Base-by-base conservation (phyloP, 2,329 filamentous ascomycete genomes). In the Aspergillus sp. region DNA sequence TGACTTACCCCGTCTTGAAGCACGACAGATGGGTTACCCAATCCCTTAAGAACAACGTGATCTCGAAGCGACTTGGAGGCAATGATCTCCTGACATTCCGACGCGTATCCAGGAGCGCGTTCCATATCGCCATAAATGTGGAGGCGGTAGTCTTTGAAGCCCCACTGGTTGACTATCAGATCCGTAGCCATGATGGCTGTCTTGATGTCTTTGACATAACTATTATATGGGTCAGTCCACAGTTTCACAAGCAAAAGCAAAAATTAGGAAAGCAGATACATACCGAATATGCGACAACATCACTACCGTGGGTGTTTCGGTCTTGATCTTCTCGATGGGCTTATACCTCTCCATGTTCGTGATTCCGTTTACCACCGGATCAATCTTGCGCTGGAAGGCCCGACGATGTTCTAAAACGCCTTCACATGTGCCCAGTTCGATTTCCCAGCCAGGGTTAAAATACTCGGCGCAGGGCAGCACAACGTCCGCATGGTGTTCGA, bases 111-210 rank as follows among this genome's bases (percentile, higher is more conserved):
- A 0, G 86, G 85, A 19, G 85, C 81, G 62, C 86, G 84, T 69
- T 88, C 86, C 61, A 86, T 83, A n/a, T 84, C 84, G 11, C 86
- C 86, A 65, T 88, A 88, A n/a, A 88, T 83, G 58, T 86, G 81
- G 1, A 88, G 80, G 51, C 81, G 79, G 71, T 88, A 88, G 62
- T 88, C 85, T 39, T 78, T 81, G 74, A 88, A 87, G 8, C 85
- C 85, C 80, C 82, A 88, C 65, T 85, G 80, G 67, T 88, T 87
- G 60, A 87, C 81, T 60, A 88, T 88, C 58, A 88, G 82, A 64
- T 88, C 85, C 0, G 86, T 85, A 5, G 86, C 84, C 10, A 87
- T 75, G 38, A 88, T 80, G 5, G 86, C 85, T 2, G 82, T 87
- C 70, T 87, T 87, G 72, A 88, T 86, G 61, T 88, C 86, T 69